Conservation (phyloP, 2,329 filamentous ascomycete genomes). For the Fusarium torreyae region DNA sequence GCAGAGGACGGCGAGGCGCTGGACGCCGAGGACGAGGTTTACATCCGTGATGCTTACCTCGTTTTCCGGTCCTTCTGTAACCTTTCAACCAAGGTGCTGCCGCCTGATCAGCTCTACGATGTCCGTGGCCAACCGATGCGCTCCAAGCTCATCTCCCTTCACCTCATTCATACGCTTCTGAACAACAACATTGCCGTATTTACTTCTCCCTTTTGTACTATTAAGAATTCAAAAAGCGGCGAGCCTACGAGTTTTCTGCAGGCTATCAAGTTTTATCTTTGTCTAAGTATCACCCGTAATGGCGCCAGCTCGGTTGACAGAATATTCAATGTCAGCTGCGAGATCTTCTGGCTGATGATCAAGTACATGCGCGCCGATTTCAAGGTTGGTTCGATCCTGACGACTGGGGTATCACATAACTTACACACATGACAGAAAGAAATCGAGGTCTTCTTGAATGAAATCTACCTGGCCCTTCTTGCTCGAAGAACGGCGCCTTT, state of each 20-base stretch:
- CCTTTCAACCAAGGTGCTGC: constrained; percentile 91
- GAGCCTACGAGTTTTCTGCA: constrained; percentile 93
- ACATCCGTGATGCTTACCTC: constrained; percentile 95
- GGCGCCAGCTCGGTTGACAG: constrained; percentile 92
- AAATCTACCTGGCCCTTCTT: constrained; percentile 93
- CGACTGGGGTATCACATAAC: constrained; percentile 10
- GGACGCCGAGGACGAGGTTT: constrained; percentile 91
- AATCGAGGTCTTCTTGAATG: constrained; percentile 97
- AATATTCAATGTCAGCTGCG: constrained; percentile 95
- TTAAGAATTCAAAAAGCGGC: constrained; percentile 90
- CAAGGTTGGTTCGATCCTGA: constrained; percentile 72
- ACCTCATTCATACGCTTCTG: constrained; percentile 94
- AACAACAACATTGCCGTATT: constrained; percentile 96
- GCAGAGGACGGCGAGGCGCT: constrained; percentile 73
- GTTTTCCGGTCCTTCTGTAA: constrained; percentile 99
- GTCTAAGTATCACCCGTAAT: constrained; percentile 93
- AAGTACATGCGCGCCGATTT: constrained; percentile 94
- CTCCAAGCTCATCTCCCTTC: constrained; percentile 94
- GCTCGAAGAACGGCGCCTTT: constrained; percentile 88
- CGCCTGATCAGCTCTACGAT: constrained; percentile 92
- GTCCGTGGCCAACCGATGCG: constrained; percentile 96
- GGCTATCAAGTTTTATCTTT: constrained; percentile 96
- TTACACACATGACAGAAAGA: constrained; percentile 77
- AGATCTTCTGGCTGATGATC: constrained; percentile 98
- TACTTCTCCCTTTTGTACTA: constrained; percentile 91